Percentiles rank a stretch among this genome's conserved stretches.
Conservation (phyloP, 805 yeast species). For the Candida ulmi region DNA sequence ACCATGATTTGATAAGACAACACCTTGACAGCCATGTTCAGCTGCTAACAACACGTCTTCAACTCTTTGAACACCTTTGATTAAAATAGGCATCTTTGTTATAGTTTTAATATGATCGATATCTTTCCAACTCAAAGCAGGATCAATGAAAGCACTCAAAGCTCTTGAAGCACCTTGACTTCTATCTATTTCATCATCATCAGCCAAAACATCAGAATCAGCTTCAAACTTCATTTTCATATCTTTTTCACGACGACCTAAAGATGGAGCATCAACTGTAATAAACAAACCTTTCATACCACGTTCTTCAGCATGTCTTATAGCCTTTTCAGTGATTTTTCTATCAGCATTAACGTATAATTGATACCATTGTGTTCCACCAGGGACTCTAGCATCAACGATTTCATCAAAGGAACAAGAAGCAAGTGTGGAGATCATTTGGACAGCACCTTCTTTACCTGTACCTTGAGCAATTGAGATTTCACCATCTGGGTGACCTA, state of each 20-base stretch:
- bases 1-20: constrained; percentile 86
- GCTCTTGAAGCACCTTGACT: constrained; percentile 84
- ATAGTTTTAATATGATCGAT: constrained; percentile 46
- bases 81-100: constrained; percentile 61
- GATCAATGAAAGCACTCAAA: constrained; percentile 78
- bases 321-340: constrained; percentile 50
- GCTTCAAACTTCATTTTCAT: constrained; percentile 57
- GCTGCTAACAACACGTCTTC: constrained; percentile 75
- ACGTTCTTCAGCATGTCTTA: constrained; percentile 65
- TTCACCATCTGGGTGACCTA: constrained; percentile 95
- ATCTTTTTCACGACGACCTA: constrained; percentile 90
- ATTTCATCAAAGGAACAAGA: constrained; percentile 87
- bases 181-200: constrained; percentile 49
- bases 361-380: constrained; percentile 85
- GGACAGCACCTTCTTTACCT: constrained; percentile 62
- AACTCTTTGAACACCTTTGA: constrained; percentile 81
- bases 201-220: constrained; percentile 43
- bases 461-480: constrained; percentile 81
- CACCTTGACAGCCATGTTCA: constrained; percentile 67
- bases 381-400: constrained; percentile 56
- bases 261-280: constrained; percentile 89
- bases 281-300: constrained; percentile 81
- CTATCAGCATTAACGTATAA: constrained; percentile 79
- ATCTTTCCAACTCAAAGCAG: constrained; percentile 61
- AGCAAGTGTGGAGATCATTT: constrained; percentile 91